phyloP scores from a whole-genome alignment of 257 asterid species.

The Ilex aquifolium region DNA sequence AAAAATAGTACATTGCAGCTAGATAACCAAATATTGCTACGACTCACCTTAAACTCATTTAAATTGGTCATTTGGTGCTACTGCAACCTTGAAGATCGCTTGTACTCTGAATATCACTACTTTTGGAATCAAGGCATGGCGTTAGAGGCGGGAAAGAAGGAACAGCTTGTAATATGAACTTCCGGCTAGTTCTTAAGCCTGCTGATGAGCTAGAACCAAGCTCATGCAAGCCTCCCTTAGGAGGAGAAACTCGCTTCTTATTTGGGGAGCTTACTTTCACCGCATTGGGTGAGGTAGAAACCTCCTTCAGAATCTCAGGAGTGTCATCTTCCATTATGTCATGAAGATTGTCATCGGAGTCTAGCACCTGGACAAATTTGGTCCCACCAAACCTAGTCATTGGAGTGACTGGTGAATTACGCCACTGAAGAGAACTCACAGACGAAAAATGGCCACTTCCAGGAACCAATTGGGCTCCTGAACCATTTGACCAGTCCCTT shows the following conservation, averaged over 20 bases:
- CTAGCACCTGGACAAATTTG: conserved; percentile 26
- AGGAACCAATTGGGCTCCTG: conserved; percentile 24
- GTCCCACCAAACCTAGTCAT: conserved; percentile 28
- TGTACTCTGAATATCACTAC: conserved; percentile 12
- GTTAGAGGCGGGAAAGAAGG: conserved; percentile 54
- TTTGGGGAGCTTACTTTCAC: conserved; percentile 69
- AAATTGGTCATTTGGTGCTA: conserved; percentile 21
- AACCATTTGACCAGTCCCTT: conserved; percentile 24
- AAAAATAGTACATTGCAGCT: too few relatives aligned
- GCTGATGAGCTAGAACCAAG: conserved; percentile 35
- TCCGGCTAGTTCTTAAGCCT: conserved; percentile 48
- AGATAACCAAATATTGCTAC: too few relatives aligned
- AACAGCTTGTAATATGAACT: conserved; percentile 55
- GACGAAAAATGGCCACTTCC: conserved; percentile 28
- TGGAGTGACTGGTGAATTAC: conserved; percentile 42
- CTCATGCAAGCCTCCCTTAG: conserved; percentile 29
- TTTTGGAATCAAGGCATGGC: conserved; percentile 38
- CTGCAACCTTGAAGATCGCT: conserved; percentile 25
- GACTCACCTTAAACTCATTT: too few relatives aligned
- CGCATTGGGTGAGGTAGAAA: conserved; percentile 29
- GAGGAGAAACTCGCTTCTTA: conserved; percentile 77
- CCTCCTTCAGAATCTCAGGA: conserved; percentile 53
- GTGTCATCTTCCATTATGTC: conserved; percentile 42
- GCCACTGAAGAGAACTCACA: conserved; percentile 32
- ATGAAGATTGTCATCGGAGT: conserved; percentile 24